These are phyloP conservation scores for Carex cristatella DNA, from an alignment of 176 grass and related monocot genomes.

Conservation along the genomic window DNA sequence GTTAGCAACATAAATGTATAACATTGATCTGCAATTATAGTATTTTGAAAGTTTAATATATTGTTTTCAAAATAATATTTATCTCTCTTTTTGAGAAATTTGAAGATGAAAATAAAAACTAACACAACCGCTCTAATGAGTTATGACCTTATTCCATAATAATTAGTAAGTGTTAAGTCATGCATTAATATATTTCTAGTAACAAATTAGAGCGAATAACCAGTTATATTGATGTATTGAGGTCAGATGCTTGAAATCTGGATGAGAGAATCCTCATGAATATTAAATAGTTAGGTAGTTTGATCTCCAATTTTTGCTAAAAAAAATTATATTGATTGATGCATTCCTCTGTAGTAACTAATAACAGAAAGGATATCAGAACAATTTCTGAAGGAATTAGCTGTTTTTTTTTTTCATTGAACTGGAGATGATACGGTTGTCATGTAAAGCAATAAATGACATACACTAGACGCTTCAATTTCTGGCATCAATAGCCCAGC, in stretches of 20 bases:
- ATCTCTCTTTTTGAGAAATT: neutral
- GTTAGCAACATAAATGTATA: neutral
- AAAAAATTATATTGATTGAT: too few species aligned
- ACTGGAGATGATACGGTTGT: neutral
- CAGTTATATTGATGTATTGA: too few species aligned
- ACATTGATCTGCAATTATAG: neutral
- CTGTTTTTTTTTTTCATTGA: neutral
- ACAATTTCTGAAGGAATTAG: neutral
- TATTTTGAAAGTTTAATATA: neutral
- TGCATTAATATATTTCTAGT: neutral
- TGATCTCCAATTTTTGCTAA: too few species aligned
- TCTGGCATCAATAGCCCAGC: slow-evolving; percentile 20
- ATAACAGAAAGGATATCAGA: neutral
- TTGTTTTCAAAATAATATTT: neutral
- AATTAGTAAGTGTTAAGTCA: neutral
- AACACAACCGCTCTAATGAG: neutral
- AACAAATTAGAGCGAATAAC: neutral
- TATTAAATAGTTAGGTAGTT: too few species aligned
- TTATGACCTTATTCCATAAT: neutral
- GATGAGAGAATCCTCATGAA: too few species aligned
- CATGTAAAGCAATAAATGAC: slow-evolving; percentile 17
- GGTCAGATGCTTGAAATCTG: too few species aligned
- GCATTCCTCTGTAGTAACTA: too few species aligned
- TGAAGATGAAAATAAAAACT: neutral
- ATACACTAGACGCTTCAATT: slow-evolving; percentile 8